Percentiles rank a stretch among this genome's conserved stretches.
These are phyloP conservation scores for Saccharomyces kudriavzevii DNA, from an alignment of 805 yeast species.

Conservation along the genomic window DNA sequence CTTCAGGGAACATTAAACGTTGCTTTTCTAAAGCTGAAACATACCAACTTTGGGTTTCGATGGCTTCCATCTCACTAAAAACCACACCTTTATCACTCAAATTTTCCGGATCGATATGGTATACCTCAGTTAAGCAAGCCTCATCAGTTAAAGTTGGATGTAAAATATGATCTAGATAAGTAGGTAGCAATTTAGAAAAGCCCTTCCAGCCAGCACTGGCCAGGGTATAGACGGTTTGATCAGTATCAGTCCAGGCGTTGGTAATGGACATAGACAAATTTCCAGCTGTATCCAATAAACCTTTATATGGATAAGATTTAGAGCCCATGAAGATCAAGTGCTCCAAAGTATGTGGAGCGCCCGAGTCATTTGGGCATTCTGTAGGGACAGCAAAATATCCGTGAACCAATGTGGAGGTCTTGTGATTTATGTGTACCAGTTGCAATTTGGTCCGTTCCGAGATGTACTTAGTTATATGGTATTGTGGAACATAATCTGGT, in stretches of 20 bases:
- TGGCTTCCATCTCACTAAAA: slow-evolving; percentile 93
- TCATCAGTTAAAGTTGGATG: slow-evolving; percentile 82
- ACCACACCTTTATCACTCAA: slow-evolving; percentile 89
- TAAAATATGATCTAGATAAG: slow-evolving; percentile 80
- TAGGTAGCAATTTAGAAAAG: slow-evolving; percentile 72
- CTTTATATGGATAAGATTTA: slow-evolving; percentile 80
- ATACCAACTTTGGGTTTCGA: slow-evolving; percentile 71
- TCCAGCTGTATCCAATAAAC: slow-evolving; percentile 79
- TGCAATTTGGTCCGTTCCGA: slow-evolving; percentile 79
- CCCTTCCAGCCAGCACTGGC: slow-evolving; percentile 96
- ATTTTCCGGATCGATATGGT: slow-evolving; percentile 85
- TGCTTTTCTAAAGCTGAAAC: slow-evolving; percentile 52
- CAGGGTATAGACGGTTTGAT: slow-evolving; percentile 88
- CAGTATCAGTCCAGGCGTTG: slow-evolving; percentile 96
- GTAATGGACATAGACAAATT: slow-evolving; percentile 77
- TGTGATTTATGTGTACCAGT: slow-evolving; percentile 57
- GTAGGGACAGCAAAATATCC: slow-evolving; percentile 97
- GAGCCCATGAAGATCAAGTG: slow-evolving; percentile 95
- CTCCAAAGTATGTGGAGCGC: slow-evolving; percentile 92
- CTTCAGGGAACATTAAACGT: slow-evolving; percentile 43
- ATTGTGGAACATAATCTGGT: slow-evolving; percentile 68
- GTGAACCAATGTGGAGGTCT: slow-evolving; percentile 78
- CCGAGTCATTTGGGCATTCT: slow-evolving; percentile 78
- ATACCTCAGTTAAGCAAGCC: slow-evolving; percentile 89
- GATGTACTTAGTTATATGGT: slow-evolving; percentile 59